Evolutionary conservation across 441 rosid genomes (phyloP).

Genomic region (Jatropha multifida): DNA sequence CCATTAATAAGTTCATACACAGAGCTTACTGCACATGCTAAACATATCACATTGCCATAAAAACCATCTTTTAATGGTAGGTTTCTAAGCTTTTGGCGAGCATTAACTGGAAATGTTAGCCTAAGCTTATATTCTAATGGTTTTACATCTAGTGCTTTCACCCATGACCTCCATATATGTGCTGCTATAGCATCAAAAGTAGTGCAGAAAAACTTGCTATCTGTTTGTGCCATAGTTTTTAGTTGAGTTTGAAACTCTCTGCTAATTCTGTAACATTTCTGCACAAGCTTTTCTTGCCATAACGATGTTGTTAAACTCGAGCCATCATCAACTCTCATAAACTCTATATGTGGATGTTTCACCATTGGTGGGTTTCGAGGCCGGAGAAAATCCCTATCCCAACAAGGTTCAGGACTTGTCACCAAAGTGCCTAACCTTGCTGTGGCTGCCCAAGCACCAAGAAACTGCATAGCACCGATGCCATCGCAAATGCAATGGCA

Average conservation of each 20-base stretch:
- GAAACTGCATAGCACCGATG: slow-evolving; percentile 90
- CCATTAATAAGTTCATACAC: slow-evolving; percentile 52
- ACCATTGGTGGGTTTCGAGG: slow-evolving; percentile 74
- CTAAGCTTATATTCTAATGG: slow-evolving; percentile 68
- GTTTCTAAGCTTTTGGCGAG: slow-evolving; percentile 58
- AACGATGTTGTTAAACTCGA: slow-evolving; percentile 61
- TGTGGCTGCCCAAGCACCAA: slow-evolving; percentile 72
- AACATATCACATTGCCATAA: slow-evolving; percentile 76
- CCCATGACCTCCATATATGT: slow-evolving; percentile 93
- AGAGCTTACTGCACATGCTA: slow-evolving; percentile 73
- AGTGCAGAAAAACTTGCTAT: slow-evolving; percentile 43
- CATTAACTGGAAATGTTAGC: slow-evolving; percentile 83
- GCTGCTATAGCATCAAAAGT: slow-evolving; percentile 89
- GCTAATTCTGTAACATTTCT: slow-evolving; percentile 72
- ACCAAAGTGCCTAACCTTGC: slow-evolving; percentile 54
- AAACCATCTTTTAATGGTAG: slow-evolving; percentile 63
- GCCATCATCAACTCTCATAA: slow-evolving; percentile 64
- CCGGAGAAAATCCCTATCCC: slow-evolving; percentile 67
- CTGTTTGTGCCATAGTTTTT: slow-evolving; percentile 54
- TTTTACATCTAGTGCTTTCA: slow-evolving; percentile 74
- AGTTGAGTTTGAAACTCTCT: slow-evolving; percentile 60
- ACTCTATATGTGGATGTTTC: slow-evolving; percentile 65
- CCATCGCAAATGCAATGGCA: slow-evolving; percentile 94
- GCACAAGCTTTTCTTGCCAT: slow-evolving; percentile 67
- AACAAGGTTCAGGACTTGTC: slow-evolving; percentile 62